Evolutionary conservation across 352 stramenopile genomes (phyloP), one percentile per base, ranked within the genome.

Genomic region (Globisporangium lucens): DNA sequence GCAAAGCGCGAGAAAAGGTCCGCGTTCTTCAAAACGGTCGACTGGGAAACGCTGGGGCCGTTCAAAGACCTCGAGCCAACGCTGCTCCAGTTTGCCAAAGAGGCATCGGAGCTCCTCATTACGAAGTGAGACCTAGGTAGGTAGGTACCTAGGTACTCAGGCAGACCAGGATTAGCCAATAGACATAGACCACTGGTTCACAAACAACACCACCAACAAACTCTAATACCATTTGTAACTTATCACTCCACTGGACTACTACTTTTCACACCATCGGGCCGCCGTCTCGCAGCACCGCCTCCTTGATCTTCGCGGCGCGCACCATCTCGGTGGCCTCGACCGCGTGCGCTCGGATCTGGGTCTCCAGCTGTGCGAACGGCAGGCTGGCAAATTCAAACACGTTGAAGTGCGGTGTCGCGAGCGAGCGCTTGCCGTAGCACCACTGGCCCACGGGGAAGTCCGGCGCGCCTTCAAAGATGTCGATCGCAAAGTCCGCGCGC

Each of bases 401-500:
- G 29, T 75, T 72, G 9, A 84, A 84, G 30, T 76, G 74, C 10
- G 67, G 73, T 29, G 79, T 68, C 36, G 76, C 64, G 22, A 77
- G 73, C 9, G 69, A 52, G 1, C 61, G 57, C 58, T 78, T 72
- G 29, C 82, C 82, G 55, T 89, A 91, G 64, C 83, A 91, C 57
- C 71, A 82, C 72, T 89, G 83, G 5, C 74, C 74, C 12, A 71
- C 68, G 9, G 77, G 75, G 30, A 86, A 82, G 12, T 70, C 56
- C 1, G 71, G 64, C 5, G 66, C 66, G 33, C 67, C 78, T 12
- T 79, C 52, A 61, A 80, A 83, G 47, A 87, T 79, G 58, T 87
- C 76, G 27, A 91, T 78, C 56, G 64, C 75, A 67, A 89, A 91
- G 62, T 89, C 64, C 20, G 56, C 65, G 5, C 71, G 66, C 20